A percentile compares a stretch with the other conserved stretches of the same genome.
Conservation (phyloP, 192 early-diverging fungal species). For the Coemansia sp. region DNA sequence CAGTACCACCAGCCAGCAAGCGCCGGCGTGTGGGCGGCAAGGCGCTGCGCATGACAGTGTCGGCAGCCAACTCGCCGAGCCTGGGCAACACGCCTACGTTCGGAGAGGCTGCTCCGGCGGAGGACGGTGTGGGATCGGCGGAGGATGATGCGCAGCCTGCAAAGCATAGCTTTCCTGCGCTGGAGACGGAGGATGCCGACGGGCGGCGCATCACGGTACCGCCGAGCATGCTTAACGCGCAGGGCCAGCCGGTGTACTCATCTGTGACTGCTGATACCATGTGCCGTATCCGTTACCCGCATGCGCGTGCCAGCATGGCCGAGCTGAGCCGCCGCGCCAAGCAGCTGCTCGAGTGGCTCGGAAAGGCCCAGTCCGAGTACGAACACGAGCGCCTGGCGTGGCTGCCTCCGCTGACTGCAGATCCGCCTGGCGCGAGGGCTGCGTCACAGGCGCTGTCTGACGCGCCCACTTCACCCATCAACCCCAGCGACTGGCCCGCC, state of each 20-base stretch:
- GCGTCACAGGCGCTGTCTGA: constrained; percentile 16
- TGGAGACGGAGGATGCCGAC: constrained; percentile 30
- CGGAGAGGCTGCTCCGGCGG: too few relatives aligned
- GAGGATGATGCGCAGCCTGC: constrained; percentile 10
- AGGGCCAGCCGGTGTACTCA: constrained; percentile 46
- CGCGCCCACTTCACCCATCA: constrained; percentile 45
- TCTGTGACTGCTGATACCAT: constrained; percentile 30
- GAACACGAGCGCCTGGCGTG: constrained; percentile 37
- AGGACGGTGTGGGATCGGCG: background rate
- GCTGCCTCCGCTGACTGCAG: constrained; percentile 10
- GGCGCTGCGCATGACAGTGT: constrained; percentile 33
- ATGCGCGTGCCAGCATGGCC: constrained; percentile 21
- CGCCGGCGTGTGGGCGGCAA: constrained; percentile 23
- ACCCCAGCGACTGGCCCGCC: constrained; percentile 40
- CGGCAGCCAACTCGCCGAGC: constrained; percentile 38
- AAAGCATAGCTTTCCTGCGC: constrained; percentile 35
- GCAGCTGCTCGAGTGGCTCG: constrained; percentile 53
- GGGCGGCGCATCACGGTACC: constrained; percentile 36
- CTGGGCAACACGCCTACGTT: constrained; percentile 11
- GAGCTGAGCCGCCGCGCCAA: constrained; percentile 48
- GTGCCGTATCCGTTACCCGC: constrained; percentile 50
- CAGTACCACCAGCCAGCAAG: background rate
- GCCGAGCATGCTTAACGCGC: constrained; percentile 33
- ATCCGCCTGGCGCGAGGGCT: too few relatives aligned
- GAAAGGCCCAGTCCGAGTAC: constrained; percentile 47